Evolutionary conservation across 495 filamentous ascomycete genomes (phyloP), one percentile per base, ranked within the genome.

Genomic region (Aspergillus hancockii): DNA sequence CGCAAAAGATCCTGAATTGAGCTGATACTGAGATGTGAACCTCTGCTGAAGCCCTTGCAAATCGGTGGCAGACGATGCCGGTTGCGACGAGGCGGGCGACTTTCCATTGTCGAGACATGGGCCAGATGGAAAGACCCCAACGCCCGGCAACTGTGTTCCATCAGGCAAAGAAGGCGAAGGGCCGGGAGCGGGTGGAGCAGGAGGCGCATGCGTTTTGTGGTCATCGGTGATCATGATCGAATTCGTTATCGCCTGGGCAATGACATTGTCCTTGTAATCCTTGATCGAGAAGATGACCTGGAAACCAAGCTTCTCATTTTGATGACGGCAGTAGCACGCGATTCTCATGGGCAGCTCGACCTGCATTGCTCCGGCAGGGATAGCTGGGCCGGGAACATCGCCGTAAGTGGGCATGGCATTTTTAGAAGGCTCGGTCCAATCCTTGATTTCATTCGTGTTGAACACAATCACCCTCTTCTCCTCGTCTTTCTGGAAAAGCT

Each of bases 221-320:
- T 98, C 93, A 71, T 98, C 93, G 1, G 93, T 97, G 64, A 98
- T 97, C 81, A 96, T 88, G 55, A 96, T 94, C 0, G 91, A 88
- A 34, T 85, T 83, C 6, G 91, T 92, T 25, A 96, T 87, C n/a
- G 84, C 82, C 66, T 98, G 93, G 19, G 92, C 89, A 51, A 97
- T 72, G 21, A 95, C 73, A 43, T 85, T 85, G 66, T 84, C 86
- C 54, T 81, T 65, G 61, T 87, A 82, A 75, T 96, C 90, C 66
- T 92, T 95, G 53, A 98, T 75, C 3, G 93, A 97, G 68, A 97
- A 94, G 31, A 98, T 95, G 62, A 98, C 90, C 66, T 90, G 89
- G 64, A 96, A 98, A 3, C 93, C 93, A 55, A 87, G 74, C 68
- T 97, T 97, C 73, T 98, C 93, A 38, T 85, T 82, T 58, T 97